phyloP scores from a whole-genome alignment of 768 basidiomycete species.

The Termitomyces sp. region DNA sequence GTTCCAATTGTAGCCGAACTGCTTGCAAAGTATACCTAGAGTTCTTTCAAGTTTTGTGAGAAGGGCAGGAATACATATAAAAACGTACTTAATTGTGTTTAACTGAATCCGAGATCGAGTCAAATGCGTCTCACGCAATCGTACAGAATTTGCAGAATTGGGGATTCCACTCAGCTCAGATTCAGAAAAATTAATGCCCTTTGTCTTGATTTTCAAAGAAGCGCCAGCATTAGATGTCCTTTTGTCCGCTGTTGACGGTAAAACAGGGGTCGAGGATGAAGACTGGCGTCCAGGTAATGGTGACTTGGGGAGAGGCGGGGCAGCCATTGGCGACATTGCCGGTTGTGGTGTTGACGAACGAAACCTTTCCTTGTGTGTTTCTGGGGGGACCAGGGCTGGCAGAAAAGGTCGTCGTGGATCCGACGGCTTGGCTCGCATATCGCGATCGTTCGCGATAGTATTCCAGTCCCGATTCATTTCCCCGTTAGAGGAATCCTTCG shows the following conservation, averaged over 20 bases:
- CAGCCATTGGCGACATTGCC: not conserved
- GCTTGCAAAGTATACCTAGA: constrained; percentile 23
- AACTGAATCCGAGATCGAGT: constrained; percentile 14
- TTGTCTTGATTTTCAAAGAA: constrained; percentile 8
- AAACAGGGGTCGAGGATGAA: not conserved
- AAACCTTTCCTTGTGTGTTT: not conserved
- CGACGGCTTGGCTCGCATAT: not conserved
- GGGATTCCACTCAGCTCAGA: not conserved
- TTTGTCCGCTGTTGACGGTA: not conserved
- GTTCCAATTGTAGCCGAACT: constrained; percentile 20
- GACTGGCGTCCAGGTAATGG: not conserved
- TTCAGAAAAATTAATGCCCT: constrained; percentile 6
- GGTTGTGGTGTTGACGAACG: not conserved
- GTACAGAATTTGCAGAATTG: constrained; percentile 10
- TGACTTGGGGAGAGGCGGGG: not conserved
- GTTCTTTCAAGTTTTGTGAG: not conserved
- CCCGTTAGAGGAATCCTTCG: not conserved
- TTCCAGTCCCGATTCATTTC: not conserved
- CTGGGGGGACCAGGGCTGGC: not conserved
- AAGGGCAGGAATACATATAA: not conserved
- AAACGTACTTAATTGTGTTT: constrained; percentile 18
- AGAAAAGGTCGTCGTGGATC: not conserved
- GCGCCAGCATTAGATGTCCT: not conserved
- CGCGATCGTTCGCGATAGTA: constrained; percentile 1
- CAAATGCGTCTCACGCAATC: not conserved